Conservation (phyloP, 768 basidiomycete species). For the Mrakia frigida region DNA sequence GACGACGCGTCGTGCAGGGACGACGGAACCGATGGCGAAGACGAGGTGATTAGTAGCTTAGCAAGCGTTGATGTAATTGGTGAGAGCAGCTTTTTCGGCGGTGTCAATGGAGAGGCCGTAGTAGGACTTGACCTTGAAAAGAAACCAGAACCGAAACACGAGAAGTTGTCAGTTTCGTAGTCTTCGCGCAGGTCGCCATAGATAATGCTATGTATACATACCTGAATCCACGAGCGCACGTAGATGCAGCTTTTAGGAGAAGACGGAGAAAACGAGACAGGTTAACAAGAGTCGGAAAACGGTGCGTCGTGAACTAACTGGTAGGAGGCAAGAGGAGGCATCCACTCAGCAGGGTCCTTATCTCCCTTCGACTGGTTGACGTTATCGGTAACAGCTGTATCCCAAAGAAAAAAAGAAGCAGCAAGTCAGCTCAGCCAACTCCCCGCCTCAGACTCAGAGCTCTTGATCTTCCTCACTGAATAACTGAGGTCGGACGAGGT, state of each 20-base stretch:
- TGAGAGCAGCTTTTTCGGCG: background rate
- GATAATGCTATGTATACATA: background rate
- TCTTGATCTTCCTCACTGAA: conserved; percentile 42
- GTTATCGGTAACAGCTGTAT: conserved; percentile 40
- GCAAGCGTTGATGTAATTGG: conserved; percentile 9
- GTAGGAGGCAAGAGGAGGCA: conserved; percentile 43
- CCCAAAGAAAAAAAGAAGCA: too few species aligned
- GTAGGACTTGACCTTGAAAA: conserved; percentile 47
- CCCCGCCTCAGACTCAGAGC: too few species aligned
- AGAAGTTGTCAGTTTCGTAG: too few species aligned
- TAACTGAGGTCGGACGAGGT: conserved; percentile 55
- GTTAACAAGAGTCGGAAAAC: background rate
- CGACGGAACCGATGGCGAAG: too few species aligned
- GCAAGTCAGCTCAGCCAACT: conserved; percentile 7
- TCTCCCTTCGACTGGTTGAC: conserved; percentile 40
- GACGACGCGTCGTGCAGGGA: too few species aligned
- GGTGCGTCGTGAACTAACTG: background rate
- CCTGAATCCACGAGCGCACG: conserved; percentile 52
- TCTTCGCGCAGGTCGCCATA: too few species aligned
- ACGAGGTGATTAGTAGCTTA: background rate
- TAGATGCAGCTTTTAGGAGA: conserved; percentile 48
- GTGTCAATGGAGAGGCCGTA: conserved; percentile 52
- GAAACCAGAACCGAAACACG: too few species aligned
- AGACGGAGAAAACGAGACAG: background rate
- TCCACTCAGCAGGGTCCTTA: conserved; percentile 53